Base-by-base conservation (phyloP, 345 rosid species). In the Heritiera littoralis region DNA sequence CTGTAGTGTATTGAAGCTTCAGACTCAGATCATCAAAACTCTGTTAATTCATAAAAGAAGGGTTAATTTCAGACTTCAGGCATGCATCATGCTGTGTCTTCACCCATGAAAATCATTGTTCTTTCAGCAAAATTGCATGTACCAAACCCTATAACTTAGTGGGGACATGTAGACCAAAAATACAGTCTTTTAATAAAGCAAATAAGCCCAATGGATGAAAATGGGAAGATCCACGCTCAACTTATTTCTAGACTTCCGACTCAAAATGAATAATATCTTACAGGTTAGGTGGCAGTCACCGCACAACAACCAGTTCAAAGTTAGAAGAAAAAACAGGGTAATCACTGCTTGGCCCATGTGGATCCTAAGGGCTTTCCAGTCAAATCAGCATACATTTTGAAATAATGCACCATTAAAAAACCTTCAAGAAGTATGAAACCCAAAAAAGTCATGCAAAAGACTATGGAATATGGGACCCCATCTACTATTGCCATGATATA, bases 1-100 rank as follows among this genome's bases (percentile, higher is more conserved):
- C 65, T 18, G 87, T 76, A 54, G 85, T 82, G 83, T 61, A 89
- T 28, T 92, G 85, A 72, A 97, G 92, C 87, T 88, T 90, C 84
- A 92, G 89, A 81, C 87, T 88, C 85, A 92, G 72, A 10, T 89
- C 95, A 75, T 90, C 93, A 75, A 87, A 45, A 67, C 79, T 82
- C 98, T 96, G 96, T 67, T 18, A 72, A 74, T 64, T 70, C 67
- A 77, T 77, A 55, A 55, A 41, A 54, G 3, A 23, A 63, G 3
- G 48, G 38, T 77, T 70, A 81, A 61, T 35, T 30, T 38, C 9
- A 81, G 28, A 52, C 7, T 73, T 32, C 28, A 52, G 14, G 12
- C 15, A 20, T 56, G 23, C 5, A 61, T 28, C 66, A 61, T 23
- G 35, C 65, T 8, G 9, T 60, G 15, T 66, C 17, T 30, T 32